Evolutionary conservation across 495 filamentous ascomycete genomes (phyloP).

Genomic region (Penicillium coprophilum): DNA sequence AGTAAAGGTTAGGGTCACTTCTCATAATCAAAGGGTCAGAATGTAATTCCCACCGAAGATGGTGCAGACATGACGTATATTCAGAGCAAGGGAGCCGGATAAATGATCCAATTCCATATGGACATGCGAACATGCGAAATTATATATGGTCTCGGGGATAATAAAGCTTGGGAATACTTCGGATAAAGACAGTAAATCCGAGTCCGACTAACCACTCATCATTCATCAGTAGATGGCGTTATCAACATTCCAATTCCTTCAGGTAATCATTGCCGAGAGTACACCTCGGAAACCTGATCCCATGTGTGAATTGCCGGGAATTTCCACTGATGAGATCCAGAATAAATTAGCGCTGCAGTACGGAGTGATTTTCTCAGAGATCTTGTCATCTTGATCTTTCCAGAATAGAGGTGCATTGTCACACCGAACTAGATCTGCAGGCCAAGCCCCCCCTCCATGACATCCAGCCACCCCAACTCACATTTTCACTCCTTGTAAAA

Average conservation of each 20-base stretch:
- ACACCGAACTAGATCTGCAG: slow-evolving; percentile 14
- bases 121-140: not conserved
- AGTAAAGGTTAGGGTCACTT: not conserved
- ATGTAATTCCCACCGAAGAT: slow-evolving; percentile 10
- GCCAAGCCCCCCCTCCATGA: slow-evolving; percentile 9
- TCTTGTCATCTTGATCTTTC: not conserved
- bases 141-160: slow-evolving; percentile 10
- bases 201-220: not conserved
- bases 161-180: not conserved
- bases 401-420: not conserved
- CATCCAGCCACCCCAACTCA: slow-evolving; percentile 6
- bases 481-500: not conserved
- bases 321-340: not conserved
- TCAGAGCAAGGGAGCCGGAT: not conserved
- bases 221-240: slow-evolving; percentile 1
- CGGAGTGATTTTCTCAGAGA: too few species aligned
- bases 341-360: too few species aligned
- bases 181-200: not conserved
- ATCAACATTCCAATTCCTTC: not conserved
- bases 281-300: slow-evolving; percentile 11
- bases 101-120: not conserved
- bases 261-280: slow-evolving; percentile 10
- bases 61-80: not conserved
- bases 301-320: not conserved
- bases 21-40: not conserved